Base-by-base conservation (phyloP, 495 filamentous ascomycete genomes). In the Penicillium maclennaniae region DNA sequence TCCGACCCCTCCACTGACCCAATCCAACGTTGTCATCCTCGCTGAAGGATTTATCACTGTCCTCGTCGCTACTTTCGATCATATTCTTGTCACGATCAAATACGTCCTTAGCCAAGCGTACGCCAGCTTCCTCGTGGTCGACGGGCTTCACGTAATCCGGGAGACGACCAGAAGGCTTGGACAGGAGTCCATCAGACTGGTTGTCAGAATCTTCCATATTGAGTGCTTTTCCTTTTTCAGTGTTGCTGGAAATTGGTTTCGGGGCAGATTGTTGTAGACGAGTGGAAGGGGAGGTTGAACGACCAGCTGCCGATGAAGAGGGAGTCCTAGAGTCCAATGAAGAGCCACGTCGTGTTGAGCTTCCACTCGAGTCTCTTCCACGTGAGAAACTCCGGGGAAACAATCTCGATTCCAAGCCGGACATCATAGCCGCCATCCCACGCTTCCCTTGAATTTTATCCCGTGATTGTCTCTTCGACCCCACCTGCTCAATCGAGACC, bases 51-150 rank as follows among this genome's bases (percentile, higher is more conserved):
- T 68, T 61, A 7, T 70, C 68, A 19, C 60, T 70, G 19, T 80
- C 77, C 10, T 80, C 79, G 6, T 80, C 79, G 27, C 77, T 82
- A 37, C 72, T 79, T 56, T 82, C 76, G 8, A 75, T 70, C 9
- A 65, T 61, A 59, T 66, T 69, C 67, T 64, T 72, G 54, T 62
- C 86, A 16, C 81, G 82, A 54, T 88, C 86, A 44, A 82, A 72
- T 46, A 88, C 83, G 60, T 92, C 89, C 64, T 90, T 92, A 49
- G 83, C 78, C 51, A 95, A 66, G 42, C 89, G 80, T 47, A 81
- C 81, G 31, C 76, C 80, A 61, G 59, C 64, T 48, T 62, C 70
- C 57, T 62, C 70, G 45, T 54, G 69, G 6, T 52, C 55, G 37
- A 47, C 51, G 1, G 61, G 66, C 53, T 61, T 76, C 53, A 63